Base-by-base conservation (phyloP, 2,329 filamentous ascomycete genomes). In the Hirsutella rhossiliensis region DNA sequence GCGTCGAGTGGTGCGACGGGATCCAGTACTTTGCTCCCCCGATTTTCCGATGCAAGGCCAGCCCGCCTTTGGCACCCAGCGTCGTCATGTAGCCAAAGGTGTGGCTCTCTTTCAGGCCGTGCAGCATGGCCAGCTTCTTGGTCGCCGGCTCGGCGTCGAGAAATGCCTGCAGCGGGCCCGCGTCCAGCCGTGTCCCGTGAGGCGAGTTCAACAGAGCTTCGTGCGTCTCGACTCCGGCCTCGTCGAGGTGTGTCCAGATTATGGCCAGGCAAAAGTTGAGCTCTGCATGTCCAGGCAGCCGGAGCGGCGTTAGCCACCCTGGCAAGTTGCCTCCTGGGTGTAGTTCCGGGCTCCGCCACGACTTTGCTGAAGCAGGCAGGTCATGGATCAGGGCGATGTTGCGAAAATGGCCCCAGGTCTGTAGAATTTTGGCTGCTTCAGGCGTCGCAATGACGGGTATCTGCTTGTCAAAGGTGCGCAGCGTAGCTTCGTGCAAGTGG, bases 11-110 rank as follows among this genome's bases (percentile, higher is more conserved):
- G 18, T 55, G 52, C 3, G 44, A 44, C 7, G 37, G 37, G 8
- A 56, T 9, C 54, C 54, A 56, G n/a, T 54, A 48, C 20, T 50
- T 48, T 17, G 47, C 41, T 0, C 48, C 51, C 8, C 53, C 52
- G 8, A 52, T 36, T 28, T 48, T 53, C 32, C 53, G 45, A 9
- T 53, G 47, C 3, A 56, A 30, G 1, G 40, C 48, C 2, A 56
- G 47, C 1, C 54, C 54, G 0, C 43, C 48, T 4, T 48, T 52
- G 5, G 41, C 32, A n/a, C 32, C 32, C 32, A 45, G 45, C 0
- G 43, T 48, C n/a, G 47, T 52, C 44, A 45, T 38, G 0, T n/a
- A 11, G 0, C 50, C 48, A 0, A 36, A 44, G 0, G 48, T 45
- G 18, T 43, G 38, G 3, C 48, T 52, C 38, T 56, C 54, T 15